A percentile compares a stretch with the other conserved stretches of the same genome.
phyloP scores from a whole-genome alignment of 495 filamentous ascomycete genomes.

The Penicillium atrosanguineum region DNA sequence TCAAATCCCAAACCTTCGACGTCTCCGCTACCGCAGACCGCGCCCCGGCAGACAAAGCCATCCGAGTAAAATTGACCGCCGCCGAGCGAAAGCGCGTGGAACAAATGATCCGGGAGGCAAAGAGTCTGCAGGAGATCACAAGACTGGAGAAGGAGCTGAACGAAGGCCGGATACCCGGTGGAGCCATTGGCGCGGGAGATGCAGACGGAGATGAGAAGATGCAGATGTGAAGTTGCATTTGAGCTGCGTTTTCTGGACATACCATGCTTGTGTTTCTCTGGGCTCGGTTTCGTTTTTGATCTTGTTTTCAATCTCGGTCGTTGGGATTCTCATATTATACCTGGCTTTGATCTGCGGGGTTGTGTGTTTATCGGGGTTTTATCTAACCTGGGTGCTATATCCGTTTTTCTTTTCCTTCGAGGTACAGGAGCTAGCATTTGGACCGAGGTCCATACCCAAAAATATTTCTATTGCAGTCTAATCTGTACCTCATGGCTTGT shows the following conservation, averaged over 20 bases:
- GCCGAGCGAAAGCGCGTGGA: constrained; percentile 67
- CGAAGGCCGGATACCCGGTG: constrained; percentile 78
- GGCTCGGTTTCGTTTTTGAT: constrained; percentile 8
- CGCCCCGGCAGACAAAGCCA: constrained; percentile 57
- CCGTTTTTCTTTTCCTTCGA: constrained; percentile 3
- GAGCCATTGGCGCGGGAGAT: constrained; percentile 48
- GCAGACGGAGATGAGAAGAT: constrained; percentile 34
- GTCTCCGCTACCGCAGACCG: constrained; percentile 49
- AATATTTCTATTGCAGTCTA: constrained; percentile 2
- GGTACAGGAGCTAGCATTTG: constrained; percentile 17
- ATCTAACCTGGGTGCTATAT: constrained; percentile 9
- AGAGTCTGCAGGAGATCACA: constrained; percentile 81
- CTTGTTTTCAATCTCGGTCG: constrained; percentile 9
- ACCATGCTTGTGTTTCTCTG: constrained; percentile 9
- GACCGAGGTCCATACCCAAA: constrained; percentile 13
- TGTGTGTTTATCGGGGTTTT: constrained; percentile 19
- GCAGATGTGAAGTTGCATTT: constrained; percentile 28
- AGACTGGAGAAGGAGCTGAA: constrained; percentile 79
- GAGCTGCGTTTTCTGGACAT: constrained; percentile 11
- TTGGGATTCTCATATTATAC: constrained; percentile 16
- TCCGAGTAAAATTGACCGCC: constrained; percentile 66
- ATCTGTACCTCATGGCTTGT: background rate
- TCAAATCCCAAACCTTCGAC: constrained; percentile 83
- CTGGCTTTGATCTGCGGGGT: constrained; percentile 14
- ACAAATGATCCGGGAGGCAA: constrained; percentile 76